These are phyloP conservation scores for Globisporangium cystogenes DNA, from an alignment of 352 stramenopile genomes.

Conservation along the genomic window DNA sequence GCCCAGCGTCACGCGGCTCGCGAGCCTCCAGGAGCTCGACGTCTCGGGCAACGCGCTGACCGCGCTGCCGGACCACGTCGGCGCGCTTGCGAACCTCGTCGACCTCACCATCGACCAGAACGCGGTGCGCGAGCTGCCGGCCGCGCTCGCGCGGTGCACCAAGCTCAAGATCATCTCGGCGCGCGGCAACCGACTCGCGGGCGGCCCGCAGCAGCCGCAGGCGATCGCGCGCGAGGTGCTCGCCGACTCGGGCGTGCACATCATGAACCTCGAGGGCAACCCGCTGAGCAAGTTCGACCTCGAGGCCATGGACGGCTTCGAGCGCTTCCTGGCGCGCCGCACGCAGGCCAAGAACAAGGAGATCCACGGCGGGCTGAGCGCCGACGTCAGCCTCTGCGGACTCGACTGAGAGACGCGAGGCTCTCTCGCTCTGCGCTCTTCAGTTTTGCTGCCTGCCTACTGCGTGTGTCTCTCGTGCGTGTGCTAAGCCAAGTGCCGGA, in stretches of 20 bases:
- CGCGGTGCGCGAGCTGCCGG: conserved; percentile 31
- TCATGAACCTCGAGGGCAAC: conserved; percentile 82
- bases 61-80: conserved; percentile 37
- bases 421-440: not conserved
- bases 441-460: not conserved
- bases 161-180: conserved; percentile 78
- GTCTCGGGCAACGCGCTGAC: conserved; percentile 52
- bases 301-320: conserved; percentile 71
- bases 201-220: not conserved
- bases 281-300: conserved; percentile 74
- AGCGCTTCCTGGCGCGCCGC: conserved; percentile 67
- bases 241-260: conserved; percentile 51
- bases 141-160: conserved; percentile 37
- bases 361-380: conserved; percentile 69
- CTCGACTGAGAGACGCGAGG: conserved; percentile 35
- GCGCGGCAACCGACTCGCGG: conserved; percentile 42
- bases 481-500: not conserved
- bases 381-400: conserved; percentile 78
- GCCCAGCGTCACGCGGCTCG: conserved; percentile 33
- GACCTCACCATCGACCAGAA: conserved; percentile 72
- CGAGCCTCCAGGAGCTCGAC: conserved; percentile 63
- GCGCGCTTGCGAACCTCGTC: conserved; percentile 42
- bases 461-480: not conserved
- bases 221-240: conserved; percentile 57
- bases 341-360: conserved; percentile 86